A percentile compares a stretch with the other conserved stretches of the same genome.
Conservation (phyloP, 2,329 filamentous ascomycete species). For the Clarireedia hainanense region DNA sequence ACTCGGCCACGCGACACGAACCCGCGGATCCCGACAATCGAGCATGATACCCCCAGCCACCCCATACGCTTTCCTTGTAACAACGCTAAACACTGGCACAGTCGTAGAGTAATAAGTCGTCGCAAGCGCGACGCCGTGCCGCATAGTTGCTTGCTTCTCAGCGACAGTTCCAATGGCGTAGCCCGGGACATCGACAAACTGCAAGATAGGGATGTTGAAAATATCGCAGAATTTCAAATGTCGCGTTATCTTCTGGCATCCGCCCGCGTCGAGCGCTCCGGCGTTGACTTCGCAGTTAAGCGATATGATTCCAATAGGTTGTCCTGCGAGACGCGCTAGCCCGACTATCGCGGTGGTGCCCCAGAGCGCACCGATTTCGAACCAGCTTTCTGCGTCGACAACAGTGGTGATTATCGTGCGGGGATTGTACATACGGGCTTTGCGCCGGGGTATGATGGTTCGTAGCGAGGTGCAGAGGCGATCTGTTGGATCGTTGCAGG, state of each 20-base stretch:
- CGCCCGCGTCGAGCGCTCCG: slow-evolving; percentile 52
- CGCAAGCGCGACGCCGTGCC: slow-evolving; percentile 53
- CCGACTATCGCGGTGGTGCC: slow-evolving; percentile 54
- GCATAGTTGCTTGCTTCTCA: slow-evolving; percentile 56
- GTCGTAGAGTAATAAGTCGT: slow-evolving; percentile 56
- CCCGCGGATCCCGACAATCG: slow-evolving; percentile 51
- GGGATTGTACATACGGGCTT: slow-evolving; percentile 53
- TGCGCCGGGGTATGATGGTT: slow-evolving; percentile 48
- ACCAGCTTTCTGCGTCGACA: slow-evolving; percentile 49
- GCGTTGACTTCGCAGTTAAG: slow-evolving; percentile 54
- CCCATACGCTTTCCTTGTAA: slow-evolving; percentile 52
- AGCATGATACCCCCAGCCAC: slow-evolving; percentile 59
- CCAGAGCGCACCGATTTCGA: slow-evolving; percentile 58
- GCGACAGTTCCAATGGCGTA: slow-evolving; percentile 58
- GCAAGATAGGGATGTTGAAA: slow-evolving; percentile 56
- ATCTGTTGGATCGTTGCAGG: slow-evolving; percentile 40
- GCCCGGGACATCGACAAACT: slow-evolving; percentile 56
- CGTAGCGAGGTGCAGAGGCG: slow-evolving; percentile 42
- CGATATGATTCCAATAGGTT: slow-evolving; percentile 50
- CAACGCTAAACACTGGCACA: slow-evolving; percentile 54
- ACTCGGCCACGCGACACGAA: slow-evolving; percentile 56
- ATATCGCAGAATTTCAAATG: slow-evolving; percentile 57
- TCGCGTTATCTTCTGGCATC: slow-evolving; percentile 52
- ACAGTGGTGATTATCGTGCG: slow-evolving; percentile 48
- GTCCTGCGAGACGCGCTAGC: slow-evolving; percentile 48